A percentile compares a stretch with the other conserved stretches of the same genome.
phyloP scores from a whole-genome alignment of 108 stramenopile genomes.

The Thalassiosira profunda region DNA sequence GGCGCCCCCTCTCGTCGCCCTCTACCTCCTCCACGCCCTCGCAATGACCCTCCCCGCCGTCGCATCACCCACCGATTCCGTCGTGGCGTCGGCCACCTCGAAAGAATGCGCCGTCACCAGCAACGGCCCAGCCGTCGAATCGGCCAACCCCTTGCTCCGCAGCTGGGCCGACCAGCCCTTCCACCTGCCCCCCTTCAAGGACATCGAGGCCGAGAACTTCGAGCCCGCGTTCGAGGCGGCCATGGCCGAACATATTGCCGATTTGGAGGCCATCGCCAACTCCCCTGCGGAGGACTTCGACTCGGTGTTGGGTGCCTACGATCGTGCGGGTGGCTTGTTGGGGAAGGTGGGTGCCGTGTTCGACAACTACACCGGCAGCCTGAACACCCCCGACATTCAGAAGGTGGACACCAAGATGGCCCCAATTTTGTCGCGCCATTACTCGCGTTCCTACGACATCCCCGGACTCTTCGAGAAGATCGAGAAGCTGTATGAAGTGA shows the following conservation, averaged over 20 bases:
- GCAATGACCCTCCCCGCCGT: too few relatives aligned
- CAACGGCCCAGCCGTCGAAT: too few relatives aligned
- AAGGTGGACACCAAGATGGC: conserved; percentile 63
- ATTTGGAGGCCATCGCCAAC: conserved; percentile 60
- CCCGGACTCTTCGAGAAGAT: conserved; percentile 78
- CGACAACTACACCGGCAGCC: conserved; percentile 51
- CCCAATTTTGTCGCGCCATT: conserved; percentile 62
- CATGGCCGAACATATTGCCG: conserved; percentile 58
- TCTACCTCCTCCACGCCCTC: too few relatives aligned
- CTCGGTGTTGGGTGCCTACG: conserved; percentile 57
- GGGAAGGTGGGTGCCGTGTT: conserved; percentile 50
- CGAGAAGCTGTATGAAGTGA: conserved; percentile 42
- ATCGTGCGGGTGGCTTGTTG: conserved; percentile 50
- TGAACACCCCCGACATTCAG: conserved; percentile 64
- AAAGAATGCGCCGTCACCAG: too few relatives aligned
- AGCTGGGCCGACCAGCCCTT: conserved; percentile 66
- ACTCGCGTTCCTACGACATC: conserved; percentile 41
- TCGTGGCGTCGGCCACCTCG: too few relatives aligned
- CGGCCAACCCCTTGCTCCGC: conserved; percentile 55
- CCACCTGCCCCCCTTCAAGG: conserved; percentile 58
- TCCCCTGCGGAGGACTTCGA: conserved; percentile 54
- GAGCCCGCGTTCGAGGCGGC: conserved; percentile 59
- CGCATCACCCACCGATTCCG: too few relatives aligned
- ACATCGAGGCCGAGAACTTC: conserved; percentile 50
- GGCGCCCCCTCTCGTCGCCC: too few relatives aligned